A percentile compares a stretch with the other conserved stretches of the same genome.
Evolutionary conservation across 169 alveolate species (phyloP).

Genomic region (Cryptosporidium parvum): DNA sequence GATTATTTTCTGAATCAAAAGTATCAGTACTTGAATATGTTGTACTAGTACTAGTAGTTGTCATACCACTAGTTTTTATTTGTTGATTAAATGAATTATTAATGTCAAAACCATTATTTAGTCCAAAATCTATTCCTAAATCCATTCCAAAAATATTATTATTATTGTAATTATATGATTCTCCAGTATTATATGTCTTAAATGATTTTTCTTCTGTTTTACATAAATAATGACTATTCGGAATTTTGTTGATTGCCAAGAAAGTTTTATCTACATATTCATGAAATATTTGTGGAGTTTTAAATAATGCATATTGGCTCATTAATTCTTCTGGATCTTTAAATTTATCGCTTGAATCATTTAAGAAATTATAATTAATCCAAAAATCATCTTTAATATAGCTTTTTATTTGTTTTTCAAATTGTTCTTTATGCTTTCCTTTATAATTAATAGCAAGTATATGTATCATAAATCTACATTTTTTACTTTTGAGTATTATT

Average conservation of each 20-base stretch:
- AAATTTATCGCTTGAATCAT: background rate
- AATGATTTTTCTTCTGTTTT: background rate
- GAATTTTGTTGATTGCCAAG: slow-evolving; percentile 21
- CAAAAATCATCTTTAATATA: slow-evolving; percentile 24
- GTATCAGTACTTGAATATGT: background rate
- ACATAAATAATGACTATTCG: slow-evolving; percentile 10
- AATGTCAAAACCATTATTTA: background rate
- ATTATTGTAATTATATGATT: background rate
- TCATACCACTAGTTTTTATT: background rate
- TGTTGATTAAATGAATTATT: background rate
- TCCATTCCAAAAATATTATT: background rate
- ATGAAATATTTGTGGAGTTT: background rate
- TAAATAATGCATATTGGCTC: slow-evolving; percentile 3
- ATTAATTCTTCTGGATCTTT: slow-evolving; percentile 1
- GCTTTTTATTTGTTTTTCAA: background rate
- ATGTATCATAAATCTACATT: slow-evolving; percentile 57
- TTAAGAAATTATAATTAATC: slow-evolving; percentile 24
- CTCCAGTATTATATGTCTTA: background rate
- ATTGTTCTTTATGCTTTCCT: slow-evolving; percentile 9
- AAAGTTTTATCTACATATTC: slow-evolving; percentile 33
- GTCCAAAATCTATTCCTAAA: background rate
- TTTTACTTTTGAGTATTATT: background rate
- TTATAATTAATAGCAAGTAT: slow-evolving; percentile 49
- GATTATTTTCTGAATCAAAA: background rate
- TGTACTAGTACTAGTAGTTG: slow-evolving; percentile 3